Evolutionary conservation across 2,329 filamentous ascomycete species (phyloP).

Genomic region (Diaporthe longicolla): DNA sequence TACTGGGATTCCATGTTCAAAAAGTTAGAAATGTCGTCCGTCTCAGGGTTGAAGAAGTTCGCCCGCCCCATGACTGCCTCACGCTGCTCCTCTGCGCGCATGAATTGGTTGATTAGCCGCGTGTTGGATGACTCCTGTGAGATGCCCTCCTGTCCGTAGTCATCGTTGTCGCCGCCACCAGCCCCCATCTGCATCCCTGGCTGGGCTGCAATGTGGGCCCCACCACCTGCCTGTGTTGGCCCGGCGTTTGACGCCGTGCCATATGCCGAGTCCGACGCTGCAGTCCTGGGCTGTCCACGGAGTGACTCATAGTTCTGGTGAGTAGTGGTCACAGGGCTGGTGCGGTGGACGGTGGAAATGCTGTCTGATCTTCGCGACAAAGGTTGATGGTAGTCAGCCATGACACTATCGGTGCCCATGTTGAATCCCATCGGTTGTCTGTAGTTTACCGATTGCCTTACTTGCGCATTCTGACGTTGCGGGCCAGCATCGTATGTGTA

Average conservation of each 20-base stretch:
- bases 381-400: slow-evolving; percentile 16
- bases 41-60: slow-evolving; percentile 34
- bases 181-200: slow-evolving; percentile 13
- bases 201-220: slow-evolving; percentile 1
- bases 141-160: slow-evolving; percentile 15
- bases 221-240: slow-evolving; percentile 11
- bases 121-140: slow-evolving; percentile 30
- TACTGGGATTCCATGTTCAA: slow-evolving; percentile 41
- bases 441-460: slow-evolving; percentile 6
- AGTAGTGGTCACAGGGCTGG: slow-evolving; percentile 11
- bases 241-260: slow-evolving; percentile 16
- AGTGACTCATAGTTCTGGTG: slow-evolving; percentile 6
- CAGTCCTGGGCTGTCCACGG: not conserved
- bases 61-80: slow-evolving; percentile 27
- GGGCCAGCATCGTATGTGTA: slow-evolving; percentile 32
- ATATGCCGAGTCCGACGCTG: slow-evolving; percentile 25
- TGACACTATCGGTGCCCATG: slow-evolving; percentile 21
- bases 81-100: slow-evolving; percentile 26
- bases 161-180: slow-evolving; percentile 2
- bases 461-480: not conserved
- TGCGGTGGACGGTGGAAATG: slow-evolving; percentile 33
- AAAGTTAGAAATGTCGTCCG: slow-evolving; percentile 36
- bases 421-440: slow-evolving; percentile 30
- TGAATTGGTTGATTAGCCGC: slow-evolving; percentile 30
- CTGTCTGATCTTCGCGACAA: slow-evolving; percentile 19